Base-by-base conservation (phyloP, 1,284 basidiomycete genomes). In the Apiotrichum mycotoxinovorans region DNA sequence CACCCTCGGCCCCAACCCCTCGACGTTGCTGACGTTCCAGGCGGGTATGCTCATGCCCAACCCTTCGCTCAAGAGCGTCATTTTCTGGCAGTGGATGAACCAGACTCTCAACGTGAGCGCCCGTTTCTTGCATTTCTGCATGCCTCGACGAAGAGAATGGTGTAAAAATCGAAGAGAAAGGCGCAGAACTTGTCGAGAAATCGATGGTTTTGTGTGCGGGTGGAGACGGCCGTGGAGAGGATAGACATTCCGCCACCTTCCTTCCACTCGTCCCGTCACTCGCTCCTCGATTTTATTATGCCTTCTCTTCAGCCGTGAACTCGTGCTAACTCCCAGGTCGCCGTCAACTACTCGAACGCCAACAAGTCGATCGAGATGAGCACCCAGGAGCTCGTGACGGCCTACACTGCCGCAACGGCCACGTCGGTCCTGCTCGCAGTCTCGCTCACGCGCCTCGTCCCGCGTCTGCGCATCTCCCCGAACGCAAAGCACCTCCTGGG, bases 71-170 rank as follows among this genome's bases (percentile, higher is more conserved):
- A 61, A 64, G 9, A 70, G 68, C 22, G 71, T 79, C 62, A 77
- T 82, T 54, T 80, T 81, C 66, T 82, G 80, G 81, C 81, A 83
- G 65, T 82, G 79, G 78, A 74, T 77, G 8, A 83, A 83, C 61
- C 81, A 83, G 67, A 77, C 75, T 1, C 68, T 82, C 25, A 82
- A 80, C 65, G 77, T 78, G 12, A 27, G 49, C 38, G 12, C 17
- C 26, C 8, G 9, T 18, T 44, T 11, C 10, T 7, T 22, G 7
- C 17, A 7, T 4, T 22, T 10, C 40, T 22, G n/a, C 22, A 23
- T 18, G 22, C 11, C 17, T 41, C 18, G 40, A 20, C n/a, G 22
- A 41, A 41, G 8, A 4, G 35, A 15, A 30, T 30, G 5, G 30
- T 30, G 30, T 30, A 5, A 30, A 30, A 7, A 12, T 30, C 30